Base-by-base conservation (phyloP, 75 land plant genomes). In the Adiantum capillusveneris region DNA sequence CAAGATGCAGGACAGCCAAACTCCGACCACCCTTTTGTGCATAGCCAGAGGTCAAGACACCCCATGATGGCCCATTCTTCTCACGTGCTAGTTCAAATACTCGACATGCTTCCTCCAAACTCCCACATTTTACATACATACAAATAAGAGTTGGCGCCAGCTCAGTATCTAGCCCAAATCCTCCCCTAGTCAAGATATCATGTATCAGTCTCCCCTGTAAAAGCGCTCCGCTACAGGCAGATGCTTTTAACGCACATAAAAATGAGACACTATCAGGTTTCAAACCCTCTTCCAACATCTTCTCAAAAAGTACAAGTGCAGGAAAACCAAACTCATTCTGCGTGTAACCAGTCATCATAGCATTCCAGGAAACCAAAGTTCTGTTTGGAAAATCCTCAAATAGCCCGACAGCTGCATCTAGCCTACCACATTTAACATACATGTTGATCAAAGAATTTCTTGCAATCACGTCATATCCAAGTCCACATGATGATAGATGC, bases 161-260 rank as follows among this genome's bases (percentile, higher is more conserved):
- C 37, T 25, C 25, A 20, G 52, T 12, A 52, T 63, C 57, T 26
- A 36, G 20, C 9, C 25, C 71, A 5, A 36, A 17, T 11, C 13
- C 21, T 36, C 11, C 17, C 24, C 28, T 21, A 19, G 6, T 12
- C 11, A 60, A 5, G 6, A 17, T 19, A 27, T 60, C 63, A 22
- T 60, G 53, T 20, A 60, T 60, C 24, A 60, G 29, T 30, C 44
- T 26, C 2, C 66, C 66, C 42, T 54, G 28, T n/a, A 20, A 25
- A n/a, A 37, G 20, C 1, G 57, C 58, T 31, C 74, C 50, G n/a
- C 63, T 5, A 31, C 43, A 55, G 20, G 69, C 31, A 41, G 74
- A 73, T 24, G 85, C 75, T 12, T 73, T 62, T 24, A 82, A 0
- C 11, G 36, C 66, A n/a, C 62, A 24, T 2, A 72, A 63, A 62